A percentile compares a stretch with the other conserved stretches of the same genome.
Evolutionary conservation across 345 rosid genomes (phyloP).

Genomic region (Dimocarpus longan): DNA sequence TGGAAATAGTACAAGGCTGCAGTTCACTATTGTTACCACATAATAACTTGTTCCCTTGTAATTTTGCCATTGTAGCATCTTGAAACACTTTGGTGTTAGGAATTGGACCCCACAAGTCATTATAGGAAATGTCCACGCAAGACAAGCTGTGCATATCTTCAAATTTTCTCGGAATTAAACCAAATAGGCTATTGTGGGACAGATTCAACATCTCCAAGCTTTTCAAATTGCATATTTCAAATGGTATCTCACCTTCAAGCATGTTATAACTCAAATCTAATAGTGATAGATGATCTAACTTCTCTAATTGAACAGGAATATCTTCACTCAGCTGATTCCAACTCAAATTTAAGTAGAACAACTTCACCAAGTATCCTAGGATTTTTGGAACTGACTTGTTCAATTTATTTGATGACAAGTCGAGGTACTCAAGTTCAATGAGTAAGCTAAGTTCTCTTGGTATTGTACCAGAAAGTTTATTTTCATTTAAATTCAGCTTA

Average conservation of each 20-base stretch:
- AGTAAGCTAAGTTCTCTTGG: constrained; percentile 25
- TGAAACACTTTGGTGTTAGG: constrained; percentile 30
- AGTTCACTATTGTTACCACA: constrained; percentile 10
- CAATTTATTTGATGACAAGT: constrained; percentile 26
- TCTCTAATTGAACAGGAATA: constrained; percentile 24
- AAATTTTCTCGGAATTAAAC: constrained; percentile 28
- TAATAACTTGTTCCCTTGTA: constrained; percentile 21
- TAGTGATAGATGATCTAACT: neutral
- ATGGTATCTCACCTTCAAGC: constrained; percentile 21
- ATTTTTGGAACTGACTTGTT: constrained; percentile 3
- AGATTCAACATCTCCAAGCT: constrained; percentile 25
- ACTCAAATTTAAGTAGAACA: constrained; percentile 29
- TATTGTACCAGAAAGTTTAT: constrained; percentile 31
- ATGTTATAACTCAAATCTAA: constrained; percentile 32
- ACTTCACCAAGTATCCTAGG: neutral
- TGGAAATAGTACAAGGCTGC: no score
- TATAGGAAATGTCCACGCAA: constrained; percentile 29
- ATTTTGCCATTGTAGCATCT: constrained; percentile 9
- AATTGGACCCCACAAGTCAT: constrained; percentile 29
- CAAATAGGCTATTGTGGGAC: constrained; percentile 29
- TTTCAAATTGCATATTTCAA: constrained; percentile 11
- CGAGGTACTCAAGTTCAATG: constrained; percentile 17
- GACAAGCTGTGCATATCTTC: constrained; percentile 23
- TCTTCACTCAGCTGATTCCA: constrained; percentile 10
- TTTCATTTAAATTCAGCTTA: neutral